Base-by-base conservation (phyloP, 148 eudicot genomes). In the Diospyros lotus region DNA sequence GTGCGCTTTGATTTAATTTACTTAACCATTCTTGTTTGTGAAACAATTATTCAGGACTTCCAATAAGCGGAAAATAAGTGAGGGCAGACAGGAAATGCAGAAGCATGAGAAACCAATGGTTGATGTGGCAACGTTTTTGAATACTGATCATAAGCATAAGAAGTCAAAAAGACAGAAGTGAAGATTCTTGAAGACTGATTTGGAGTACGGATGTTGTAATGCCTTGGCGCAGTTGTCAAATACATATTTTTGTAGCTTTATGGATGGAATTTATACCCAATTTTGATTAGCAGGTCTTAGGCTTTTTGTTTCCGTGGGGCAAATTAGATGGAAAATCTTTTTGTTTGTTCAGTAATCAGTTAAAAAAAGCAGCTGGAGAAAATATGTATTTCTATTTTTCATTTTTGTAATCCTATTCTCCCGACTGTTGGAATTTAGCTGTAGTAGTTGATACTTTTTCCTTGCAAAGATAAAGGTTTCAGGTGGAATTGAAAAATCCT, bases 141-240 rank as follows among this genome's bases (percentile, higher is more conserved):
- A 66, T 28, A 70, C 46, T 75, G 77, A 78, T 52, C 84, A 76
- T 64, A 79, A 58, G 39, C 41, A 68, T 73, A 85, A 87, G 85
- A 91, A 88, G 69, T 14, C 86, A 54, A 93, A 89, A 84, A 88
- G 72, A 73, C 81, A 58, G 73, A 82, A 69, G 56, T 17, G 78
- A 78, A 65, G 78, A 71, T 71, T 78, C 60, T 68, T 85, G 81
- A 80, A 80, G 71, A 48, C 66, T 69, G 75, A 45, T 56, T 13
- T 52, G 50, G 60, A 28, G 8, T 10, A n/a, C 65, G 45, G 53
- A 42, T 50, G 52, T 41, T 62, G 13, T 51, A 58, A 2, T 38
- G 59, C 10, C 41, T 17, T 17, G 18, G 55, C 41, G 43, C 9
- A 28, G 42, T 68, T 45, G 42, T 66, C 2, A 54, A 58, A 43